phyloP scores from a whole-genome alignment of 768 basidiomycete genomes.

The Lentinula sp. region DNA sequence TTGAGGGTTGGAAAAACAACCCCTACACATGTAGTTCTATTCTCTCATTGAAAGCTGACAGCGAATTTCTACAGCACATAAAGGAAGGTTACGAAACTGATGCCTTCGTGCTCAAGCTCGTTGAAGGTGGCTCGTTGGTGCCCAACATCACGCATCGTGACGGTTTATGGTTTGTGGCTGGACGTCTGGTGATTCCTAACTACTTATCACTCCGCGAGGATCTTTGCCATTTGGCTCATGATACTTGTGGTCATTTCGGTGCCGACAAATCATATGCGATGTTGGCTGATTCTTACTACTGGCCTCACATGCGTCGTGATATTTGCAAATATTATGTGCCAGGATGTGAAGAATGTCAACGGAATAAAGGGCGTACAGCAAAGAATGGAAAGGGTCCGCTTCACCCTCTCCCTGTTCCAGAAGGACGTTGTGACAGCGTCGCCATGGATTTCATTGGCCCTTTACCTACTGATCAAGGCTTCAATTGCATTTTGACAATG shows the following conservation, averaged over 20 bases:
- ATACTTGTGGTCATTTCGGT: conserved; percentile 12
- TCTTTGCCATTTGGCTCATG: conserved; percentile 11
- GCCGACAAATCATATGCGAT: conserved; percentile 10
- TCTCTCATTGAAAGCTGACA: no score
- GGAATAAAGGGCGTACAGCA: conserved; percentile 18
- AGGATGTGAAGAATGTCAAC: conserved; percentile 16
- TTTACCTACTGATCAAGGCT: conserved; percentile 16
- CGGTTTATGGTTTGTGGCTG: conserved; percentile 2
- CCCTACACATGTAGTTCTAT: no score
- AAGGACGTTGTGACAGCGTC: not conserved
- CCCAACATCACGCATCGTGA: not conserved
- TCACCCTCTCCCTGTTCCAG: conserved; percentile 1
- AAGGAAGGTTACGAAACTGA: no score
- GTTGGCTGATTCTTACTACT: conserved; percentile 10
- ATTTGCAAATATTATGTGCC: conserved; percentile 18
- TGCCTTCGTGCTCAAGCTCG: no score
- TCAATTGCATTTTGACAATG: conserved; percentile 14
- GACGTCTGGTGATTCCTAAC: not conserved
- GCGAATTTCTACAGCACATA: no score
- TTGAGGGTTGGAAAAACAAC: no score
- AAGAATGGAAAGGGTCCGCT: conserved; percentile 1
- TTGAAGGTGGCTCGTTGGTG: conserved; percentile 12
- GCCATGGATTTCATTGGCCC: conserved; percentile 15
- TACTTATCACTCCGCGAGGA: not conserved
- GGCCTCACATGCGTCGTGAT: conserved; percentile 17